Base-by-base conservation (phyloP, 306 rosid species). In the Cucurbita argyrosperma region DNA sequence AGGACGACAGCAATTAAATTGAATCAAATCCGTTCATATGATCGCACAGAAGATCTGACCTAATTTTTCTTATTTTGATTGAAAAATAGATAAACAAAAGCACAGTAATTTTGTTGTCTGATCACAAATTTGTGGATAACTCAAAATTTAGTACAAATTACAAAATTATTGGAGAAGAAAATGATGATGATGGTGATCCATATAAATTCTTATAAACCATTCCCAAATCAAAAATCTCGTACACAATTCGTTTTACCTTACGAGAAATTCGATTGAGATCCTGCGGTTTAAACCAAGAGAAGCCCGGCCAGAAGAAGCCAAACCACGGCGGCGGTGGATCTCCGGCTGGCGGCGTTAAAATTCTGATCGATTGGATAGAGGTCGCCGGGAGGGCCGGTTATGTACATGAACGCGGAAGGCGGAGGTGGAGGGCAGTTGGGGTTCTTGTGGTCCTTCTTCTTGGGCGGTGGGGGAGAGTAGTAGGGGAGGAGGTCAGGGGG, bases 351-450 rank as follows among this genome's bases (percentile, higher is more conserved):
- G 15, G 55, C 42, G 42, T 46, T 46, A 26, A 21, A 47, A 21
- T 23, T 23, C 42, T 47, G 56, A 7, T 68, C 73, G 21, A 68
- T 68, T 4, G 56, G 54, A 14, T 68, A 68, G 39, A 68, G 53
- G 42, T 68, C 73, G 40, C 73, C 73, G 21, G 73, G 73, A 12
- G 73, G 73, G 9, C 73, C 73, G 7, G 56, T 68, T 68, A 68
- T 68, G 56, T 68, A 68, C 42, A 11, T 68, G 56, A 68, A 68
- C 7, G 51, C n/a, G 5, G 73, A 19, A 0, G 71, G 4, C n/a
- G 73, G 73, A 19, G 73, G 73, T 4, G 73, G 73, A 0, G 73
- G 73, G n/a, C 39, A 46, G 73, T 46, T 21, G 73, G 38, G 14
- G 56, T 10, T 47, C 19, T 68, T 46, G 40, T 4, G 40, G 1